Evolutionary conservation across 1,139 yeast genomes (phyloP), one percentile per base, ranked within the genome.

Genomic region (Scheffersomyces lignicola): DNA sequence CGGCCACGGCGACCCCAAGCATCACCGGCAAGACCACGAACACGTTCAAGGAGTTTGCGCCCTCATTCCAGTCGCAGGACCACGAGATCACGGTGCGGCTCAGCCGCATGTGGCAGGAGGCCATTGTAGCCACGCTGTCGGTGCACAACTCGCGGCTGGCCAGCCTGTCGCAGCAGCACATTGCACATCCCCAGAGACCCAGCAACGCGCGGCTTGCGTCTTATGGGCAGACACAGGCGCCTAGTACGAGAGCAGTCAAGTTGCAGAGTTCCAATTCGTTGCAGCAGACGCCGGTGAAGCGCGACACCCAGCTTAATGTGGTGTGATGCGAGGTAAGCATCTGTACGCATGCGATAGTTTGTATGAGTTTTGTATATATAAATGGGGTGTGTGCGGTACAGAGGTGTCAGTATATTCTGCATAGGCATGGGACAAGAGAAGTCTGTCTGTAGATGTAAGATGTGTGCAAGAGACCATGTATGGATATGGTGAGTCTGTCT

Each of bases 51-150:
- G 73, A 68, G 36, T 65, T 55, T 37, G 57, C 68, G 2, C 64
- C 65, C 0, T 38, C 48, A 11, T 62, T 49, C 39, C 58, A 59
- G 28, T 65, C 65, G 32, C 56, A 53, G 35, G 69, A 65, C 34
- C 51, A 49, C 18, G 72, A 66, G 33, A 50, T 60, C 15, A 42
- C 44, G 16, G 38, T 42, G 21, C 45, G 54, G 7, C 42, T 70
- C 33, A 58, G 58, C 30, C 52, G 54, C 36, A 43, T 69, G 16
- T 70, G 76, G 76, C 74, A 65, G 39, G 73, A 67, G 14, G 75
- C 75, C 2, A 47, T 64, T 17, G 36, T 63, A 11, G 47, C 51
- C 24, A 43, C 58, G 3, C 50, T 39, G 25, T 32, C 43, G 7
- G 21, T 18, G 18, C 5, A 6, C 11, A 10, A 16, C 12, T 6